Percentiles rank a stretch among this genome's conserved stretches.
Conservation (phyloP, 2,329 filamentous ascomycete genomes). For the Xylaria hypoxylon region DNA sequence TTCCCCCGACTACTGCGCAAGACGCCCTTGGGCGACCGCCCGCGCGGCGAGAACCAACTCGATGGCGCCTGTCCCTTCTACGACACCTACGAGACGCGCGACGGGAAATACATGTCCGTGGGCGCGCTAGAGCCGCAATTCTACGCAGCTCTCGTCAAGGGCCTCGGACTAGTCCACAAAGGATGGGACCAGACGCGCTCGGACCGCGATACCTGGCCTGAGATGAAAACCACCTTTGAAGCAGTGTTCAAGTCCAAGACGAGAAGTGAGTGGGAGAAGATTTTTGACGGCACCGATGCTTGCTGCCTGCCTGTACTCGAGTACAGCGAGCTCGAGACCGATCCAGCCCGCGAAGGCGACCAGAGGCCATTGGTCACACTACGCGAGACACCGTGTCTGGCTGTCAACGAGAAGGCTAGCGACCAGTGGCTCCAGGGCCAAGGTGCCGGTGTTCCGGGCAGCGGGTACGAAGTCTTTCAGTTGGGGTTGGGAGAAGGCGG, state of each 20-base stretch:
- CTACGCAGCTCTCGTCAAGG: slow-evolving; percentile 74
- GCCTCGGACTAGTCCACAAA: slow-evolving; percentile 69
- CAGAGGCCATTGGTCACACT: slow-evolving; percentile 78
- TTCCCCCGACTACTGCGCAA: slow-evolving; percentile 78
- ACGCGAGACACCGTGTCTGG: slow-evolving; percentile 74
- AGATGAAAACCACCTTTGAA: slow-evolving; percentile 71
- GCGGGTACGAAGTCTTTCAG: slow-evolving; percentile 71
- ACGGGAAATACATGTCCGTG: slow-evolving; percentile 85
- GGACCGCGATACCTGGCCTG: slow-evolving; percentile 75
- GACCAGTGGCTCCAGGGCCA: slow-evolving; percentile 66
- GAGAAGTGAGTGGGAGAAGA: slow-evolving; percentile 80
- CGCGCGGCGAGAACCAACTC: slow-evolving; percentile 80
- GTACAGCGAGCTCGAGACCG: slow-evolving; percentile 60
- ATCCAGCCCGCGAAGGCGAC: slow-evolving; percentile 67
- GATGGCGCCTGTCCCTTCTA: slow-evolving; percentile 92
- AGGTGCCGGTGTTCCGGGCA: slow-evolving; percentile 72
- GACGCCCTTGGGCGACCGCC: slow-evolving; percentile 69
- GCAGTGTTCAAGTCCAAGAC: slow-evolving; percentile 75
- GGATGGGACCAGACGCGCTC: slow-evolving; percentile 65
- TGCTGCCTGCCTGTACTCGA: slow-evolving; percentile 90
- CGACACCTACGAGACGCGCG: slow-evolving; percentile 86
- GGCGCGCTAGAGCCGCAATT: slow-evolving; percentile 92
- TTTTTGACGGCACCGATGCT: slow-evolving; percentile 92
- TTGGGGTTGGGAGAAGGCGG: slow-evolving; percentile 78
- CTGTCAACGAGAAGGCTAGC: slow-evolving; percentile 62